phyloP scores from a whole-genome alignment of 78 protist genomes.

The Salpingoeca rosetta region DNA sequence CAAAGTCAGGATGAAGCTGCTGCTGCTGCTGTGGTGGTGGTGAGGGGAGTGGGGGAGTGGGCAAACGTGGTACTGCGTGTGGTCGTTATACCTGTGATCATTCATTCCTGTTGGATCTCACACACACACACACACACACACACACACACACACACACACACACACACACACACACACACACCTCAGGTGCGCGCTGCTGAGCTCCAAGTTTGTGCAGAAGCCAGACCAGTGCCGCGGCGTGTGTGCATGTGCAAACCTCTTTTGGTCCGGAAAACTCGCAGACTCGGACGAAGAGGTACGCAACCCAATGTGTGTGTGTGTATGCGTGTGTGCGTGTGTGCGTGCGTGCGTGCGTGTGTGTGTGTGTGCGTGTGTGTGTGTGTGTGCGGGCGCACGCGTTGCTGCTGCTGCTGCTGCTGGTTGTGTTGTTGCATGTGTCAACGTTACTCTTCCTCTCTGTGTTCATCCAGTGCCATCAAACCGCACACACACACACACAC shows the following conservation, averaged over 20 bases:
- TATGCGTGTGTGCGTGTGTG: background rate
- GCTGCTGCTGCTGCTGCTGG: background rate
- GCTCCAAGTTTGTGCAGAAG: slow-evolving; percentile 54
- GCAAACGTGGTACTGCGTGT: background rate
- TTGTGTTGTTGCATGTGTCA: background rate
- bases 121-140: too few relatives aligned
- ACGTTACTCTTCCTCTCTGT: background rate
- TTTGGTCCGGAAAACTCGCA: slow-evolving; percentile 55
- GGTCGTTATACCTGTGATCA: background rate
- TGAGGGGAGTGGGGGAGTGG: too few relatives aligned
- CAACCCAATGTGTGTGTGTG: background rate
- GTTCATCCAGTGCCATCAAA: background rate
- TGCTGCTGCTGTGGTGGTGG: background rate
- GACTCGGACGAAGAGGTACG: slow-evolving; percentile 1
- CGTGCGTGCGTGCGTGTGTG: too few relatives aligned
- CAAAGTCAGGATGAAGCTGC: slow-evolving; percentile 15
- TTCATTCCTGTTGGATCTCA: background rate
- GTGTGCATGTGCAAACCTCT: slow-evolving; percentile 57
- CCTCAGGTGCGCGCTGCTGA: slow-evolving; percentile 32
- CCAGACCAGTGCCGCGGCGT: slow-evolving; percentile 83
- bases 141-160: too few relatives aligned
- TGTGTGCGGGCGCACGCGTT: background rate
- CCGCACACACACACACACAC: background rate
- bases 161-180: too few relatives aligned
- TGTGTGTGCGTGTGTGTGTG: too few relatives aligned